These are phyloP conservation scores for Stephanodiscus minutulus DNA, from an alignment of 108 stramenopile genomes.

Conservation along the genomic window DNA sequence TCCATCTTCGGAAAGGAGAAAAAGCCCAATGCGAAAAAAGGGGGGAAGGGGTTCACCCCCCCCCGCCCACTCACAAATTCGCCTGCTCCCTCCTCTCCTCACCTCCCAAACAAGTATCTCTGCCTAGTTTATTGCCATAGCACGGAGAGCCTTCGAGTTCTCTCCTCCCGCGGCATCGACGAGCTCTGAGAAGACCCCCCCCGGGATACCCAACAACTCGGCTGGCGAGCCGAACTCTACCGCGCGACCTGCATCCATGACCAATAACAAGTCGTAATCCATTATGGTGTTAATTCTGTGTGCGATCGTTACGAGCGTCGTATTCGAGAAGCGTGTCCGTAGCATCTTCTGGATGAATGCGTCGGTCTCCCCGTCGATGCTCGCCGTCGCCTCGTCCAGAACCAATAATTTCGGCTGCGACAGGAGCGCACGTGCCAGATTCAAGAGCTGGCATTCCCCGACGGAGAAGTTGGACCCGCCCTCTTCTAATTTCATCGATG, in stretches of 20 bases:
- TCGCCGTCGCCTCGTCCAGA: conserved; percentile 78
- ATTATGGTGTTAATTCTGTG: conserved; percentile 94
- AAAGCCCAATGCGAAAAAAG: too few relatives aligned
- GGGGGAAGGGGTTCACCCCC: too few relatives aligned
- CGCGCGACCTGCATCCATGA: conserved; percentile 86
- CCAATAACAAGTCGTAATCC: conserved; percentile 92
- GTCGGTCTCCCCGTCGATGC: conserved; percentile 75
- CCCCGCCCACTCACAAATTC: too few relatives aligned
- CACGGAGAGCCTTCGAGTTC: conserved; percentile 60
- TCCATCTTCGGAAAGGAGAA: too few relatives aligned
- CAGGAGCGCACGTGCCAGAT: conserved; percentile 86
- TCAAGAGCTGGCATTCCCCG: conserved; percentile 92
- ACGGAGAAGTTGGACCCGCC: conserved; percentile 88
- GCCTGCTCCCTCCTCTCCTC: too few relatives aligned
- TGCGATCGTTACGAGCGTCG: conserved; percentile 91
- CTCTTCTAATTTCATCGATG: conserved; percentile 71
- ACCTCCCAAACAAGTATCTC: too few relatives aligned
- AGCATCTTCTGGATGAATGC: conserved; percentile 88
- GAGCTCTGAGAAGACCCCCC: conserved; percentile 73
- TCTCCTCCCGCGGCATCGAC: conserved; percentile 78
- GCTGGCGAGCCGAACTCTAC: conserved; percentile 86
- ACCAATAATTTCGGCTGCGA: conserved; percentile 74
- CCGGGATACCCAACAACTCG: conserved; percentile 60
- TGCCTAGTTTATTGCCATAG: conserved; percentile 45
- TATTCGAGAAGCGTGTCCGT: conserved; percentile 72